Evolutionary conservation across 305 asterid species (phyloP), one percentile per base, ranked within the genome.

Genomic region (Fraxinus dipetala): DNA sequence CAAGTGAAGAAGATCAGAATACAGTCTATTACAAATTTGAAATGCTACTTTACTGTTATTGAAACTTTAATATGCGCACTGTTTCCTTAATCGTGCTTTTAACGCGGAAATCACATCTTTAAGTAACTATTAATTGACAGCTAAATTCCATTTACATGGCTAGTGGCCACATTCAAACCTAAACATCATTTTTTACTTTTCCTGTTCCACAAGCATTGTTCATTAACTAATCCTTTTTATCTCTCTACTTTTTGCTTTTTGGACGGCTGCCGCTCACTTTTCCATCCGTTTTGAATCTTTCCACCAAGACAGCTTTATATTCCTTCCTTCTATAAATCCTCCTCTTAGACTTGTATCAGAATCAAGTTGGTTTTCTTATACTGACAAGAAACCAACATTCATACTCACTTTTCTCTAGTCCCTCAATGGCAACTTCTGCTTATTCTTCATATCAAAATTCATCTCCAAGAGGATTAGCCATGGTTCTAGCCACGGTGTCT

Each of bases 381-480:
- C 34, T 30, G 79, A 20, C 84, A 78, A 81, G 87, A 80, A 83
- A 86, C 75, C 85, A 85, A 61, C 59, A 61, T 63, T 51, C 38
- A 67, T 61, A 48, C 18, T 13, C 38, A 48, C 0, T 18, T 70
- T 18, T 56, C 16, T 22, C n/a, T 20, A 32, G 16, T n/a, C 30
- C 20, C 10, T 14, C 51, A 74, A 92, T 91, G 97, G 95, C 89
- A 6, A 85, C 84, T n/a, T 43, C 30, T 72, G 80, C 85, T 36
- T 74, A 79, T 40, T 76, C 79, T 10, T 78, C 88, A 32, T 59
- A 54, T 63, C 83, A 85, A 2, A 81, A 81, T 54, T 89, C 95
- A 38, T 94, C 97, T 10, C 91, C 92, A 5, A 91, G 95, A 86
- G 92, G 88, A 51, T 65, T 85, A 26, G 98, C 96, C 2, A 90